phyloP scores from a whole-genome alignment of 805 yeast species.

The Nakazawaea peltata region DNA sequence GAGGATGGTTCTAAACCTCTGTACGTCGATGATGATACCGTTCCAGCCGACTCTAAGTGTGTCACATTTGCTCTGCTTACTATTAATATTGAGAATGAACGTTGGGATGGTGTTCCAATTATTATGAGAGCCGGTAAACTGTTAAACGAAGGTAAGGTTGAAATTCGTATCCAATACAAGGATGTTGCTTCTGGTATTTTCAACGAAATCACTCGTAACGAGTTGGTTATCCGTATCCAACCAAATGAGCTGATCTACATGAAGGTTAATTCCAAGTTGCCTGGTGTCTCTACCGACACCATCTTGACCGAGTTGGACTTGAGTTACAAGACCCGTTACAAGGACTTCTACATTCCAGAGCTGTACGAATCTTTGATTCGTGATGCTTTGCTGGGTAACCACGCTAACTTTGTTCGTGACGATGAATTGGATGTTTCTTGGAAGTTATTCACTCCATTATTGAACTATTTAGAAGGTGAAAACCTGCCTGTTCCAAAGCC shows the following conservation, averaged over 20 bases:
- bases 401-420: conserved; percentile 95
- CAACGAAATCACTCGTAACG: conserved; percentile 78
- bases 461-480: conserved; percentile 68
- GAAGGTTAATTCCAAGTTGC: conserved; percentile 89
- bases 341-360: conserved; percentile 92
- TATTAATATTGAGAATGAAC: conserved; percentile 75
- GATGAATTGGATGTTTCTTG: conserved; percentile 94
- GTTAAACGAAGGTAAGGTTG: conserved; percentile 90
- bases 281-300: conserved; percentile 80
- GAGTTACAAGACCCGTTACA: conserved; percentile 73
- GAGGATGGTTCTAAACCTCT: conserved; percentile 87
- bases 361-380: conserved; percentile 94
- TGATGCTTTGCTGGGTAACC: conserved; percentile 87
- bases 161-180: conserved; percentile 87
- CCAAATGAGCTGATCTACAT: conserved; percentile 92
- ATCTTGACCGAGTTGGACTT: conserved; percentile 86
- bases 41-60: conserved; percentile 71
- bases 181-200: conserved; percentile 80
- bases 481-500: conserved; percentile 58
- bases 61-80: conserved; percentile 88
- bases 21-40: conserved; percentile 89
- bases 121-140: conserved; percentile 97
- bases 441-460: conserved; percentile 87
- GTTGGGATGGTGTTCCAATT: conserved; percentile 98
- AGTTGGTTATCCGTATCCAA: conserved; percentile 88